Percentiles rank a stretch among this genome's conserved stretches.
Conservation (phyloP, 129 eudicot species). For the Flaveria ramosissima region DNA sequence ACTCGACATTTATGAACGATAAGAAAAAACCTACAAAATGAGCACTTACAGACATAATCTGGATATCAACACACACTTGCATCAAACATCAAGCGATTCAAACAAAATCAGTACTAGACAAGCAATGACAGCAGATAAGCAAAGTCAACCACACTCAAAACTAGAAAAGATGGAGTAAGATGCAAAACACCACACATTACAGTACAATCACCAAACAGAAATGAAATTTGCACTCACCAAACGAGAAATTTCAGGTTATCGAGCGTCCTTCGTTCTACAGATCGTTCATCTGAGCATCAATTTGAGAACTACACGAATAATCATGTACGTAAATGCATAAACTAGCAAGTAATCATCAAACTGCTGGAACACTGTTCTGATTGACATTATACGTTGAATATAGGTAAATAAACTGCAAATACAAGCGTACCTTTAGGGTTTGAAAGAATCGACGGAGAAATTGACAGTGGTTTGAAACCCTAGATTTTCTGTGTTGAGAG, state of each 20-base stretch:
- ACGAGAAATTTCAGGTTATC: conserved; percentile 1
- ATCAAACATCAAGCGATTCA: background rate
- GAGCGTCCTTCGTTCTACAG: conserved; percentile 15
- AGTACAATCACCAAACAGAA: background rate
- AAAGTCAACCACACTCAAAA: background rate
- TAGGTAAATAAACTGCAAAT: background rate
- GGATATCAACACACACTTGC: conserved; percentile 20
- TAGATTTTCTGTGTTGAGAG: conserved; percentile 41
- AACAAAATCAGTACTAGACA: background rate
- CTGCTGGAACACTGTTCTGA: conserved; percentile 5
- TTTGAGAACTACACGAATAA: background rate
- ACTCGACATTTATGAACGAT: too few species aligned
- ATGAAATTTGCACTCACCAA: conserved; percentile 18
- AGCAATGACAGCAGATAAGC: background rate
- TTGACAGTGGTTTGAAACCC: conserved; percentile 41
- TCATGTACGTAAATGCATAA: conserved; percentile 5
- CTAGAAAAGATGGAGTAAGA: conserved; percentile 9
- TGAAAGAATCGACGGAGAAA: conserved; percentile 24
- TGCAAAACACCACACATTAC: conserved; percentile 16
- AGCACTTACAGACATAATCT: background rate
- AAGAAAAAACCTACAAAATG: background rate
- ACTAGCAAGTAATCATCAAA: conserved; percentile 4
- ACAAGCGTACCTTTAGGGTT: conserved; percentile 28
- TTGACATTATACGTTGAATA: background rate
- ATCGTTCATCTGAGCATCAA: conserved; percentile 25